Evolutionary conservation across 1,284 basidiomycete species (phyloP).

Genomic region (Kwoniella shivajii): DNA sequence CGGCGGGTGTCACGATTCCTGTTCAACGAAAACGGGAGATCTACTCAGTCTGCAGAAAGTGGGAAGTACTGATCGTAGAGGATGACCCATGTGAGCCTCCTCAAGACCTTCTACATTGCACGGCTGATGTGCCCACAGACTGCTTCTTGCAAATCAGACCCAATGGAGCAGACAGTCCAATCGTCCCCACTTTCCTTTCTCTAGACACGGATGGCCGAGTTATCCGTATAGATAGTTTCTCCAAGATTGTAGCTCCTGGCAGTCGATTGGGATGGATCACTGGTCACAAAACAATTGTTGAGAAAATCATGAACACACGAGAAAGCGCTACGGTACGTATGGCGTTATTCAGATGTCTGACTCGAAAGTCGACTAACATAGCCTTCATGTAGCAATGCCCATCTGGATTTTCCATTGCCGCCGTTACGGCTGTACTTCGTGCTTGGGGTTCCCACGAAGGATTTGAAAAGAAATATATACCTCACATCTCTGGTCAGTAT

Average conservation of each 20-base stretch:
- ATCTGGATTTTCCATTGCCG: slow-evolving; percentile 44
- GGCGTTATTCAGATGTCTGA: background rate
- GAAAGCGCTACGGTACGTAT: slow-evolving; percentile 39
- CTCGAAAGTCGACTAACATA: background rate
- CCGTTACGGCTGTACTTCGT: slow-evolving; percentile 37
- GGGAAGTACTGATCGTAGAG: slow-evolving; percentile 69
- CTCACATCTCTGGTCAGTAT: slow-evolving; percentile 34
- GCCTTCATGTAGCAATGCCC: slow-evolving; percentile 30
- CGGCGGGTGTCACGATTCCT: slow-evolving; percentile 70
- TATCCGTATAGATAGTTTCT: slow-evolving; percentile 75
- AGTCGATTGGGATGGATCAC: slow-evolving; percentile 74
- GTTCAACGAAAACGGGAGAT: slow-evolving; percentile 68
- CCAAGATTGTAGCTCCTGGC: slow-evolving; percentile 78
- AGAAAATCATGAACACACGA: slow-evolving; percentile 37
- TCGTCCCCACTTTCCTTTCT: slow-evolving; percentile 32
- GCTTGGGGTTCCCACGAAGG: slow-evolving; percentile 47
- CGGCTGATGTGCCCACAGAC: slow-evolving; percentile 47
- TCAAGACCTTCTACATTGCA: background rate
- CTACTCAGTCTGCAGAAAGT: slow-evolving; percentile 73
- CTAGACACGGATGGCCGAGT: slow-evolving; percentile 78
- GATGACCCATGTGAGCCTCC: slow-evolving; percentile 66
- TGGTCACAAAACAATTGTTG: slow-evolving; percentile 35
- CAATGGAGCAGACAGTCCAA: slow-evolving; percentile 52
- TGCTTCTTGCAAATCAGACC: slow-evolving; percentile 40
- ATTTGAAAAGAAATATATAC: slow-evolving; percentile 44